Conservation (phyloP, 1,139 yeast genomes). For the Taphrina deformans region DNA sequence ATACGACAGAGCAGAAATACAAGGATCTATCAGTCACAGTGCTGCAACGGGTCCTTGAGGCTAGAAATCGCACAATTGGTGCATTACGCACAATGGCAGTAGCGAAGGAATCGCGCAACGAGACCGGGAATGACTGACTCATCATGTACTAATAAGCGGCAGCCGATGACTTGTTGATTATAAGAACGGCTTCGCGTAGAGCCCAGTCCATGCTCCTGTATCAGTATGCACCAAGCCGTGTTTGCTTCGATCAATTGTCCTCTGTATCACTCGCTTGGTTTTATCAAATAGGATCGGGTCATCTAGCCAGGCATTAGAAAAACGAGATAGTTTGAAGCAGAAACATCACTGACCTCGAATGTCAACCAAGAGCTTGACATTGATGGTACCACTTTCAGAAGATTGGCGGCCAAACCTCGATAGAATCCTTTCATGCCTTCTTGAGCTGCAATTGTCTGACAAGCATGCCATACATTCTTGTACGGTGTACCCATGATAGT, state of each 20-base stretch:
- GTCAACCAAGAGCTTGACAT: slow-evolving; percentile 95
- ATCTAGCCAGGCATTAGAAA: too few relatives aligned
- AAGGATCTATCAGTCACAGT: not conserved
- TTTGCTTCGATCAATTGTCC: too few relatives aligned
- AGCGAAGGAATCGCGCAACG: not conserved
- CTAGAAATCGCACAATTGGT: not conserved
- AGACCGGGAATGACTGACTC: too few relatives aligned
- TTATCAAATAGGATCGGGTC: slow-evolving; percentile 20
- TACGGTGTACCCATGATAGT: slow-evolving; percentile 71
- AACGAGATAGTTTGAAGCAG: too few relatives aligned
- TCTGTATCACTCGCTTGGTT: too few relatives aligned
- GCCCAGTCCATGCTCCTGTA: too few relatives aligned
- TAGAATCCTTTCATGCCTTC: slow-evolving; percentile 61
- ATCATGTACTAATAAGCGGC: too few relatives aligned
- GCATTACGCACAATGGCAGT: not conserved
- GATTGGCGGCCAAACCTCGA: slow-evolving; percentile 83
- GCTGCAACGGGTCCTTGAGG: not conserved
- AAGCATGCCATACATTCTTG: slow-evolving; percentile 66
- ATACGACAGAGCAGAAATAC: not conserved
- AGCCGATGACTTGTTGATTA: too few relatives aligned
- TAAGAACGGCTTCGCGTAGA: too few relatives aligned
- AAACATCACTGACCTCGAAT: slow-evolving; percentile 56
- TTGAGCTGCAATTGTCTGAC: slow-evolving; percentile 60
- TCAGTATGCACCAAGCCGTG: too few relatives aligned
- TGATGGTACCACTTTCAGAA: slow-evolving; percentile 87